Base-by-base conservation (phyloP, 106 monocot genomes). In the Allium cepa region DNA sequence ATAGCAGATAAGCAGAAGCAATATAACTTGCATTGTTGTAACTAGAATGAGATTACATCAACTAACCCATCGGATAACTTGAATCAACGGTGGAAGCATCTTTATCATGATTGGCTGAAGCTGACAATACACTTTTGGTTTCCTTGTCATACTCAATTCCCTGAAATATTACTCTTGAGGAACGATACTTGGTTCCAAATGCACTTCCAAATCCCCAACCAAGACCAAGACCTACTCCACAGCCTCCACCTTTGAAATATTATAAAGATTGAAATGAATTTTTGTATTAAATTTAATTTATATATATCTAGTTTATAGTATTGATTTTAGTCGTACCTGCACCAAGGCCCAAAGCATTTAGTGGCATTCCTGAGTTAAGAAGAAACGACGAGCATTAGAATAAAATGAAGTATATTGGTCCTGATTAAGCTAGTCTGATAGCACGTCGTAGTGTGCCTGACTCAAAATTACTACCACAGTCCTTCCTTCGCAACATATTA, bases 131-230 rank as follows among this genome's bases (percentile, higher is more conserved):
- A 18, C 6, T 60, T n/a, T 4, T 17, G 10, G 10, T 18, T 53
- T 79, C 82, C 26, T 82, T 86, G n/a, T 73, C 77, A 64, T 85
- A 88, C 60, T 88, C 86, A 56, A 88, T 80, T 11, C 96, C 96
- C 49, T 88, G 74, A 70, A 91, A 92, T n/a, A 36, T 72, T 55
- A 85, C 77, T 53, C 78, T 86, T 22, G 91, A 76, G 26, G 75
- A 77, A 60, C 83, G 72, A 65, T 96, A 96, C 45, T 92, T 88
- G 57, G 88, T 80, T 17, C 96, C 95, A 75, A 80, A 88, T 63
- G 79, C 95, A 72, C 64, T 96, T 47, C 95, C 96, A 66, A 92
- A 96, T 53, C 96, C 96, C 96, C 91, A 96, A 22, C 96, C 96
- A 60, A 96, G 86, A 60, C 96, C 96, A 56, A 96, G 69, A 15